Conservation (phyloP, 2,329 filamentous ascomycete genomes). For the Sodiomyces alkalinus region DNA sequence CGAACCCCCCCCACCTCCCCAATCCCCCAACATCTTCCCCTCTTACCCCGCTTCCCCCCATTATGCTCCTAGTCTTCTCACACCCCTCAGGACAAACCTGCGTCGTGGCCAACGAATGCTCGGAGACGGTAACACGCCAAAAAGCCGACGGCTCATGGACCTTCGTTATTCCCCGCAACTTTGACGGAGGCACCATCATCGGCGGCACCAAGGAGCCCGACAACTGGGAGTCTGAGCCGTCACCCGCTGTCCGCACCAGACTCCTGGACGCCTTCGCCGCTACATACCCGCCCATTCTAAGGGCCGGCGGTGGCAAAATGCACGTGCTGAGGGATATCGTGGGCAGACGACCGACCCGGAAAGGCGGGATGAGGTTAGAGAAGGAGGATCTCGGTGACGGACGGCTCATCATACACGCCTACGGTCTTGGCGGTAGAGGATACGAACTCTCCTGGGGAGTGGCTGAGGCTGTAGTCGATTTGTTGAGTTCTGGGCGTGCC, state of each 20-base stretch:
- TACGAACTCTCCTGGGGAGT: slow-evolving; percentile 47
- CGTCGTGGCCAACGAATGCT: slow-evolving; percentile 22
- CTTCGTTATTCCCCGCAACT: slow-evolving; percentile 45
- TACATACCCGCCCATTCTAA: slow-evolving; percentile 19
- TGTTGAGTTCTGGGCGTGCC: too few relatives aligned
- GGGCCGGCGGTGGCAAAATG: slow-evolving; percentile 11
- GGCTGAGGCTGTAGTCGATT: slow-evolving; percentile 29
- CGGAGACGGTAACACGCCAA: slow-evolving; percentile 39
- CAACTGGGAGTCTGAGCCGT: slow-evolving; percentile 37
- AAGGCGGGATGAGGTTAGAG: slow-evolving; percentile 36
- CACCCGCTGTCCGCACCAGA: slow-evolving; percentile 24
- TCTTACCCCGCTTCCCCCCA: too few relatives aligned
- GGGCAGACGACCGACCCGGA: slow-evolving; percentile 27
- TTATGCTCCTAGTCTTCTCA: too few relatives aligned
- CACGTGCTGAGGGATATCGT: slow-evolving; percentile 26
- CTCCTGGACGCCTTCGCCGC: slow-evolving; percentile 26
- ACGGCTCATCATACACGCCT: slow-evolving; percentile 31
- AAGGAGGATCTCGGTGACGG: slow-evolving; percentile 21
- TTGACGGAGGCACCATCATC: slow-evolving; percentile 48
- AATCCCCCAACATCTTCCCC: not conserved
- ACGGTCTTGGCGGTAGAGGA: slow-evolving; percentile 45
- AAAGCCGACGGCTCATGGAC: slow-evolving; percentile 47
- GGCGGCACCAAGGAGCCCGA: slow-evolving; percentile 49
- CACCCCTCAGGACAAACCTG: slow-evolving; percentile 35
- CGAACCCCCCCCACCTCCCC: not conserved